Evolutionary conservation across 2,329 filamentous ascomycete species (phyloP).

Genomic region (Xylaria sp.): DNA sequence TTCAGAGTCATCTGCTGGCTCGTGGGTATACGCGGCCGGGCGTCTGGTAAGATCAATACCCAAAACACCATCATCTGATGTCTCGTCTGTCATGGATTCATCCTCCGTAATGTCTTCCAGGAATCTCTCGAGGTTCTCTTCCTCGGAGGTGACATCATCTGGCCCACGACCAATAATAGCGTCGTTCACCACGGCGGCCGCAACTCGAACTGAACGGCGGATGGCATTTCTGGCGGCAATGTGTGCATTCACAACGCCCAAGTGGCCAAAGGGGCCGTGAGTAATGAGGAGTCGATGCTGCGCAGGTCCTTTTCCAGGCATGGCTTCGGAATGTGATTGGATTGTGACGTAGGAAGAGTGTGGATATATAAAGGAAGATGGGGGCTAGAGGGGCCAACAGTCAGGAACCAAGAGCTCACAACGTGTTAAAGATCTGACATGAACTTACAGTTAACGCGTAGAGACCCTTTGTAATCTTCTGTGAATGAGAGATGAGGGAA

Average conservation of each 20-base stretch:
- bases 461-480: not conserved
- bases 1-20: not conserved
- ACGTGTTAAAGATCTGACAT: not conserved
- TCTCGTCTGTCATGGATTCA: not conserved
- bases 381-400: not conserved
- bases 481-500: not conserved
- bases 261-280: not conserved
- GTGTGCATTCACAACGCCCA: not conserved
- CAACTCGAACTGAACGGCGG: not conserved
- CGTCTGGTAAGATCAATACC: not conserved
- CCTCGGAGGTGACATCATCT: not conserved
- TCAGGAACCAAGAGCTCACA: not conserved
- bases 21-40: not conserved
- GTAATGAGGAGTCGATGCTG: not conserved
- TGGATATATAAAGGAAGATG: not conserved
- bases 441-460: not conserved
- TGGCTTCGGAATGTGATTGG: not conserved
- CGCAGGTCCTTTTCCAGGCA: not conserved
- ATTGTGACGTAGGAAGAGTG: not conserved
- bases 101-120: not conserved
- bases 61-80: not conserved
- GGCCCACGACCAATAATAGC: not conserved
- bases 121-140: not conserved
- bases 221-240: not conserved
- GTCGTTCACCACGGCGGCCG: not conserved